Evolutionary conservation across 208 protist genomes (phyloP), one percentile per base, ranked within the genome.

Genomic region (Vickermania spadyakhi): DNA sequence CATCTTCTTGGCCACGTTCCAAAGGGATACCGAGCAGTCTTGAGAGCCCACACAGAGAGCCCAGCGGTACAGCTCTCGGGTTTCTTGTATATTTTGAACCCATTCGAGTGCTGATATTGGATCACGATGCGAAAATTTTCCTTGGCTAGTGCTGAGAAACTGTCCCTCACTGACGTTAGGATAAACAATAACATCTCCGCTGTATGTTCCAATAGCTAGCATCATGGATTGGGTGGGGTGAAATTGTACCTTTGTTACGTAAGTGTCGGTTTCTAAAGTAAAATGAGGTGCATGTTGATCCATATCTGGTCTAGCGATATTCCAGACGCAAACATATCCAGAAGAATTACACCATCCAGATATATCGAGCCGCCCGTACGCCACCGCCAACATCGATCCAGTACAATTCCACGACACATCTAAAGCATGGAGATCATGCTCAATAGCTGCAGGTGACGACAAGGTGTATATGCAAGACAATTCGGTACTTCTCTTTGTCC

Each of bases 161-260:
- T 45, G 45, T 41, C 27, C 60, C 42, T 91, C 83, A 1, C 70
- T 86, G 23, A 92, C 64, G 42, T 81, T 71, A 0, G 72, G 68
- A 42, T 81, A 86, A 18, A 97, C 61, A 2, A 89, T 52, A 14
- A 97, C 75, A 52, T 91, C 89, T 0, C 92, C 92, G 52, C 75
- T 86, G 79, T 97, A 97, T 3, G 86, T 90, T 14, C 92, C 92
- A 18, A 89, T 85, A 1, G 86, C 87, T 26, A 97, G 75, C 57
- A 89, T 79, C 25, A 71, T 63, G 14, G 88, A 61, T 28, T 79
- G 60, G 2, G 74, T 72, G 1, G 92, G 92, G 69, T 97, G 92
- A 55, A 97, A 97, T 11, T 84, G 77, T 3, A 97, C 58, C 31
- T 64, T 73, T 0, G 85, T 96, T 3, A 72, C 86, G 66, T 91